A percentile compares a stretch with the other conserved stretches of the same genome.
phyloP scores from a whole-genome alignment of 2,329 filamentous ascomycete genomes.

The Penicillium sp. region DNA sequence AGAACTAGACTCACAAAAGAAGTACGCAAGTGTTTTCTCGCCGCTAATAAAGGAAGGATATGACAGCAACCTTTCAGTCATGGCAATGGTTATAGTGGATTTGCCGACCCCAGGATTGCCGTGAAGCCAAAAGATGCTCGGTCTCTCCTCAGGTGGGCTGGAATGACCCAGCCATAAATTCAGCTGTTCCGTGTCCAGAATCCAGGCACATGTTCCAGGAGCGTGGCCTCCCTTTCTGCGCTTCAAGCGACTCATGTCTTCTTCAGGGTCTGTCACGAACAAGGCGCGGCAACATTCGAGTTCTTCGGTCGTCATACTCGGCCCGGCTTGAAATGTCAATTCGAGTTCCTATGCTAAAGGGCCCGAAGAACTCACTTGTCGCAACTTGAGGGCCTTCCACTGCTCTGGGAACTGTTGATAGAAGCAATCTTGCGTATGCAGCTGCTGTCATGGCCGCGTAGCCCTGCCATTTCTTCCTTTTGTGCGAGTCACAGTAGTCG shows the following conservation, averaged over 20 bases:
- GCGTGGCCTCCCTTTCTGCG: slow-evolving; percentile 6
- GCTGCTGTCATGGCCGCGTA: slow-evolving; percentile 1
- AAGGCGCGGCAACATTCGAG: not conserved
- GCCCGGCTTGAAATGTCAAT: not conserved
- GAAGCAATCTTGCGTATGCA: not conserved
- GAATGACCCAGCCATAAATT: not conserved
- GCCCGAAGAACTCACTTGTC: not conserved
- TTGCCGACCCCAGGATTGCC: slow-evolving; percentile 4
- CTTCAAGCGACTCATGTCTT: not conserved
- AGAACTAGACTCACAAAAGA: slow-evolving; percentile 11
- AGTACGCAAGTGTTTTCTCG: not conserved
- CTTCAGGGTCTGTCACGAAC: not conserved
- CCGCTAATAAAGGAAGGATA: not conserved
- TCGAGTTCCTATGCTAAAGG: not conserved
- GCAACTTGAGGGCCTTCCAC: not conserved
- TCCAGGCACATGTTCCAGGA: slow-evolving; percentile 1
- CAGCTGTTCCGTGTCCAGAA: not conserved
- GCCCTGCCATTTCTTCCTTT: slow-evolving; percentile 8
- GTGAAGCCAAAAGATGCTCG: not conserved
- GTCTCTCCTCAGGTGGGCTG: not conserved
- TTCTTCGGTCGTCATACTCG: not conserved
- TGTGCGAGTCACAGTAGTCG: slow-evolving; percentile 25
- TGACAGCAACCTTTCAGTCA: not conserved
- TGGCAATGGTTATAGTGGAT: not conserved
- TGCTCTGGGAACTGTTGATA: not conserved